Evolutionary conservation across 2,329 filamentous ascomycete genomes (phyloP), one percentile per base, ranked within the genome.

Genomic region (Verticillium tricorpus): DNA sequence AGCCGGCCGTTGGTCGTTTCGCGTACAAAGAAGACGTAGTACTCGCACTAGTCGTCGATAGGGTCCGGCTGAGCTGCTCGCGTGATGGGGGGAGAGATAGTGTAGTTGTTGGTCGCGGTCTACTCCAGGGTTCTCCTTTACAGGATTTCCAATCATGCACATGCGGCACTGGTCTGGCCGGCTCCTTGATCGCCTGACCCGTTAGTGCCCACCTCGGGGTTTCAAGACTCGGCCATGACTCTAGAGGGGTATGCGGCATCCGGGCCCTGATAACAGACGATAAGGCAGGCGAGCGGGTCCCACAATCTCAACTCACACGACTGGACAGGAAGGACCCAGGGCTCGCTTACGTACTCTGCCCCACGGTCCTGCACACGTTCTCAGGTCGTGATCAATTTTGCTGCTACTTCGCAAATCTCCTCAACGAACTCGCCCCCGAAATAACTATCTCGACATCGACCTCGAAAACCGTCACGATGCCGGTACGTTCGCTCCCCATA

Each of bases 381-480:
- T 52, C 45, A 52, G 45, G 45, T 52, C 45, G 45, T 52, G 45
- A 52, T 52, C 45, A 52, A 52, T 52, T 52, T 52, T 52, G 45
- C 45, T 52, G 45, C 45, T 22, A 52, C 45, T 52, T 52, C 45
- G 17, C 9, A 52, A 52, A 52, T 52, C 45, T 52, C 45, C 45
- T 52, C 45, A 52, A 52, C 45, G 45, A 22, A 52, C 45, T 25
- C 45, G 45, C 45, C 45, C 45, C 45, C 45, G 45, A 52, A 52
- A 19, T 19, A 52, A 19, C 45, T 4, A 12, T 25, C 45, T 52
- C 45, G 45, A 52, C 45, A 52, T 52, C 45, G 45, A 52, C 69
- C 69, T 67, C 71, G 72, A 65, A 67, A 74, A 70, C 73, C 71
- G 73, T 75, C 74, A 76, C 74, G 67, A 76, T 76, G 74, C 74